Conservation (phyloP, 192 early-diverging fungal species). For the Endogone sp. region DNA sequence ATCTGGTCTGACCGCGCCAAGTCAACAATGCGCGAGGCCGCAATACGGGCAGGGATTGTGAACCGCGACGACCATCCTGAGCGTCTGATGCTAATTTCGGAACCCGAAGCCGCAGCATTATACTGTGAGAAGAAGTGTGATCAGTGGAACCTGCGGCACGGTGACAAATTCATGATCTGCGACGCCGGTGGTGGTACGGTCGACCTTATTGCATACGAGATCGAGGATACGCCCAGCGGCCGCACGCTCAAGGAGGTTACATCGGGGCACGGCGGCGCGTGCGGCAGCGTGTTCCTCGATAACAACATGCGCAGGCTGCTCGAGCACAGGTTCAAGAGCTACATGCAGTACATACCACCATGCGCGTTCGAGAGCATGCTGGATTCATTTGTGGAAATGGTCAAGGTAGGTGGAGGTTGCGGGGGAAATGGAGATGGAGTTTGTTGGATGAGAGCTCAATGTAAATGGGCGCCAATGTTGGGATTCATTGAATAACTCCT, state of each 20-base stretch:
- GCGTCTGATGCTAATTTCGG: constrained; percentile 34
- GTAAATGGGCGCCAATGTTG: no score
- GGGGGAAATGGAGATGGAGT: background rate
- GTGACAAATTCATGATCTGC: constrained; percentile 41
- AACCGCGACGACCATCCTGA: constrained; percentile 28
- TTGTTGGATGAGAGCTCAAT: no score
- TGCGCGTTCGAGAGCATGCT: constrained; percentile 39
- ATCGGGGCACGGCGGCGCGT: constrained; percentile 39
- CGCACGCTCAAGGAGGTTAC: constrained; percentile 42
- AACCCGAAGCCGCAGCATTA: constrained; percentile 32
- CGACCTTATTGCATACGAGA: constrained; percentile 40
- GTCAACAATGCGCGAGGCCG: constrained; percentile 24
- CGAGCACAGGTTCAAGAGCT: constrained; percentile 28
- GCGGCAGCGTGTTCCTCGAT: constrained; percentile 40
- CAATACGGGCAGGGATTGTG: constrained; percentile 32
- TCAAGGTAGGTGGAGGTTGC: constrained; percentile 39
- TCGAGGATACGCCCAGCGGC: constrained; percentile 15
- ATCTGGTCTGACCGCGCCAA: constrained; percentile 38
- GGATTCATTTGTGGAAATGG: constrained; percentile 35
- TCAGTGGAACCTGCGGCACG: constrained; percentile 25
- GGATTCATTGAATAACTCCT: background rate
- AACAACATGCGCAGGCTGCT: constrained; percentile 38
- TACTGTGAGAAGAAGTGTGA: constrained; percentile 33
- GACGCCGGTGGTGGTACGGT: constrained; percentile 46
- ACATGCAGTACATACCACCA: constrained; percentile 29